phyloP scores from a whole-genome alignment of 805 yeast genomes.

The Saturnispora galanensis region DNA sequence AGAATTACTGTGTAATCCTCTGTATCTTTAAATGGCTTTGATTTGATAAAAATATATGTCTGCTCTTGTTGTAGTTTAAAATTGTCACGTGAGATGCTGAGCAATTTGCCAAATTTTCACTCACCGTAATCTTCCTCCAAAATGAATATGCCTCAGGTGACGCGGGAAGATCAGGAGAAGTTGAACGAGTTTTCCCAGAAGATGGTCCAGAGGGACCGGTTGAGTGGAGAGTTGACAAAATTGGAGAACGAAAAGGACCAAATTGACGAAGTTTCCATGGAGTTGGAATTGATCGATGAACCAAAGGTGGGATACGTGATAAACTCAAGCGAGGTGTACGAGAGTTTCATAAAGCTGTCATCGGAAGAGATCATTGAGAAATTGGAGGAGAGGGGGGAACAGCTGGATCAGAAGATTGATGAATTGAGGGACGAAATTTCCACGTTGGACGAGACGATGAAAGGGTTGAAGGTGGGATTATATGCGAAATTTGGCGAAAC shows the following conservation, averaged over 20 bases:
- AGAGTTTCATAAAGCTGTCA: constrained; percentile 58
- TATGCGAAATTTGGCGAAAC: constrained; percentile 86
- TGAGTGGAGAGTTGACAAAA: constrained; percentile 38
- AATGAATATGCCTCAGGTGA: constrained; percentile 49
- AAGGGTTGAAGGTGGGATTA: constrained; percentile 55
- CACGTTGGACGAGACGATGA: constrained; percentile 44
- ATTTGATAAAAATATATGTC: background rate
- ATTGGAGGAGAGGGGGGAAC: constrained; percentile 53
- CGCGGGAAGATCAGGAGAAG: constrained; percentile 79
- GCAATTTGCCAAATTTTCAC: background rate
- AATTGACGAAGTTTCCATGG: constrained; percentile 75
- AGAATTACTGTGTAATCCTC: constrained; percentile 7
- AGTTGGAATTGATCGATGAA: constrained; percentile 71
- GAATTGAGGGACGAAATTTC: constrained; percentile 38
- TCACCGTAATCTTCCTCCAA: background rate
- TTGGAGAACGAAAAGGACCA: constrained; percentile 70
- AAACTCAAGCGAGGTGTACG: constrained; percentile 47
- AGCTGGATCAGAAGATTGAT: constrained; percentile 40
- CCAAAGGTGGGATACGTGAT: constrained; percentile 65
- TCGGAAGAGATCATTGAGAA: constrained; percentile 58
- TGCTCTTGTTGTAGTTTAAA: background rate
- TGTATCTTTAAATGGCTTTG: constrained; percentile 1
- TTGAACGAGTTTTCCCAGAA: constrained; percentile 84
- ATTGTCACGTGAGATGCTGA: background rate
- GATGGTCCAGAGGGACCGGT: constrained; percentile 57